Base-by-base conservation (phyloP, 257 asterid genomes). In the Gardenia jasminoides region DNA sequence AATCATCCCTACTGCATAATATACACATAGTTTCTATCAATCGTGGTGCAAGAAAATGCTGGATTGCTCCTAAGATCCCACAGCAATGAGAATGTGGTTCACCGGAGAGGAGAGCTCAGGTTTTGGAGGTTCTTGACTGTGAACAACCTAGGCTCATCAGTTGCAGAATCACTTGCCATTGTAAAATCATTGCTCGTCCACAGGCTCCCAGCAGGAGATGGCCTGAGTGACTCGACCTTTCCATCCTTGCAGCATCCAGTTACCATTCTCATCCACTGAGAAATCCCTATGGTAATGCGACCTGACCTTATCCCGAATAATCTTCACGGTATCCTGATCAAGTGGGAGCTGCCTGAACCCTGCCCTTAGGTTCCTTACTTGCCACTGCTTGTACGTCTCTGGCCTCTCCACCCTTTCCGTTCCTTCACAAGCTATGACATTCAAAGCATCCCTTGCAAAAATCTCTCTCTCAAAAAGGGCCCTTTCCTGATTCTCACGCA, bases 351-450 rank as follows among this genome's bases (percentile, higher is more conserved):
- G 89, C 61, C 48, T 81, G 71, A 85, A 85, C 46, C 89, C 87
- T 31, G 87, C 85, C 79, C 89, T 78, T 28, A 61, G n/a, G 76
- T 75, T 80, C 74, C 87, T 83, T 54, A 78, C 82, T 72, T 83
- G 87, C 89, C 89, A 85, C 39, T 85, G 89, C 78, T 83, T 85
- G 67, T 78, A 85, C 0, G 89, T 83, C 76, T 85, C 89, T 1
- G 87, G 86, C 74, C 89, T 78, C 83, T 85, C 89, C 9, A 85
- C 85, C 31, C 89, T 80, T 64, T 83, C 89, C 0, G 89, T 80
- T 46, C 86, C 89, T 75, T 85, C 89, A 72, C 86, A 83, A 43
- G 89, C 85, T 3, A 85, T 83, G 20, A 85, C 89, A 20, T 85
- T 85, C 80, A 85, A 39, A 19, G 87, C 85, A 10, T 85, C 87